Percentiles rank a stretch among this genome's conserved stretches.
Evolutionary conservation across 2,329 filamentous ascomycete species (phyloP).

Genomic region (Fusarium devonianum): DNA sequence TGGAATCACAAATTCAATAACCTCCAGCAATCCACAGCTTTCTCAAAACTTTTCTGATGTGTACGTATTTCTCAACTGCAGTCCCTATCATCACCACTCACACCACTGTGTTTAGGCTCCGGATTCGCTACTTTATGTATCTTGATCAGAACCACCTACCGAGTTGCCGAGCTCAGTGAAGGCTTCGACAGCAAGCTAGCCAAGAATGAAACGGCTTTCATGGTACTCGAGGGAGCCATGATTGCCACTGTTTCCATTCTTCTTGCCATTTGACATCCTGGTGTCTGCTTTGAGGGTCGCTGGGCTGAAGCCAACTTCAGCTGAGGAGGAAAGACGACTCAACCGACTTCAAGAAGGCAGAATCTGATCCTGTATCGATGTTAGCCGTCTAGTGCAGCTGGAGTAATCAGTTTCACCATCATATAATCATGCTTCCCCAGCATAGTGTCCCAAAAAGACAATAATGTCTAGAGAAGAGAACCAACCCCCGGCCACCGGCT

Average conservation of each 20-base stretch:
- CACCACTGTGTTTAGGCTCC: not conserved
- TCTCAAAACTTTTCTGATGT: conserved; percentile 23
- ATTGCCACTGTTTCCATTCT: conserved; percentile 2
- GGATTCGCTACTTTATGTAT: conserved; percentile 18
- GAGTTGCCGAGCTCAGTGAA: conserved; percentile 21
- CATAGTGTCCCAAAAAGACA: too few species aligned
- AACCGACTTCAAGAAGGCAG: conserved; percentile 2
- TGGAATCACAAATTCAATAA: conserved; percentile 24
- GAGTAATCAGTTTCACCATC: too few species aligned
- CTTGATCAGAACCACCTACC: conserved; percentile 25
- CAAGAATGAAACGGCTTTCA: conserved; percentile 19
- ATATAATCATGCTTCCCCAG: too few species aligned
- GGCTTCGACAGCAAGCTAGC: conserved; percentile 22
- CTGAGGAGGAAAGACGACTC: conserved; percentile 10
- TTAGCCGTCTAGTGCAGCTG: too few species aligned
- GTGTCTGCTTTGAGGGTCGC: conserved; percentile 21
- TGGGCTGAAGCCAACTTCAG: conserved; percentile 32
- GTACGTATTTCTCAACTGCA: not conserved
- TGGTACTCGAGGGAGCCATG: conserved; percentile 24
- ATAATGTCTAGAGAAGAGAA: too few species aligned
- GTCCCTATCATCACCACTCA: not conserved
- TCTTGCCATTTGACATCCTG: conserved; percentile 15
- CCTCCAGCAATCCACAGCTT: conserved; percentile 16
- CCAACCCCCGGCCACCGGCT: too few species aligned
- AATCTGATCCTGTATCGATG: too few species aligned